Evolutionary conservation across 2,329 filamentous ascomycete species (phyloP), one percentile per base, ranked within the genome.

Genomic region (Beauveria sp.): DNA sequence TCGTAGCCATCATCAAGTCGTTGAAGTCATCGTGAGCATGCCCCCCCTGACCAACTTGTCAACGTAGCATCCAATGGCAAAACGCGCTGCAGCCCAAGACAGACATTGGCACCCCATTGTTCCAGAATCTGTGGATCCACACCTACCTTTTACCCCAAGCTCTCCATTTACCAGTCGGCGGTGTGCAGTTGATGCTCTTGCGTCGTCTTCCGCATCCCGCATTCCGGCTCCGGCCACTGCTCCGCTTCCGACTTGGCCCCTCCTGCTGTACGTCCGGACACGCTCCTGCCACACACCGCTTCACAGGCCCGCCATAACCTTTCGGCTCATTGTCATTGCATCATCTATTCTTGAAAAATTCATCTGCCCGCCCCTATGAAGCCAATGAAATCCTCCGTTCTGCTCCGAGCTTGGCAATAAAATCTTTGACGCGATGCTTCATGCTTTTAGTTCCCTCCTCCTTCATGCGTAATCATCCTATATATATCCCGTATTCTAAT

Each of bases 401-500:
- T 40, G 28, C 58, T 40, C 24, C 24, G 24, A 59, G 47, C 49
- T 26, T 30, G 58, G 49, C 28, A 60, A 46, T 49, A 43, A 12
- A 26, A 38, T 50, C 28, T 49, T n/a, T 14, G 47, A 52, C 47
- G 24, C 40, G 47, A 59, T 59, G 57, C 47, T 47, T 46, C n/a
- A 57, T 58, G 54, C 55, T 46, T 47, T 58, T 58, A 28, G 22
- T 53, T 62, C 40, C 50, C 54, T 59, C 54, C 58, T 64, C 58
- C 58, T 61, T 51, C 45, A 42, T 47, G 20, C 51, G 30, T 59
- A 61, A 22, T 38, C 46, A 51, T 42, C 45, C 18, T 30, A 38
- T 28, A 26, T 47, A 28, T 28, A 14, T 55, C 43, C 28, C 51
- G n/a, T 54, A 58, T 42, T 43, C 34, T 30, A 47, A 42, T 58